A percentile compares a stretch with the other conserved stretches of the same genome.
phyloP scores from a whole-genome alignment of 768 basidiomycete genomes.

The Crepidotus variabilis region DNA sequence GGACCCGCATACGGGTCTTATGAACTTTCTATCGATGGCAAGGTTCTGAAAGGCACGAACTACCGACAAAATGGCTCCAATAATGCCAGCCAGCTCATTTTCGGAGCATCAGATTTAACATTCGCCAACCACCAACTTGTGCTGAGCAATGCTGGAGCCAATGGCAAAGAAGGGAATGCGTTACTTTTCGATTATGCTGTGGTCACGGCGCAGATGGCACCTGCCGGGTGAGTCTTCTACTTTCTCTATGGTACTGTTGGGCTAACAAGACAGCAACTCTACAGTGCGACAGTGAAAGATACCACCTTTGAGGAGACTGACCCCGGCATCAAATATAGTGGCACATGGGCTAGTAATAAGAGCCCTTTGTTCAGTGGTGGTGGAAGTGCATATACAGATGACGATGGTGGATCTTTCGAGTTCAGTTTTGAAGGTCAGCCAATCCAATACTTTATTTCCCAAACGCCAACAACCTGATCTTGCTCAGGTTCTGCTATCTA shows the following conservation, averaged over 20 bases:
- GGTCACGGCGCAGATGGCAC: constrained; percentile 39
- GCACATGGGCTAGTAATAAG: constrained; percentile 39
- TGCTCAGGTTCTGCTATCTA: constrained; percentile 39
- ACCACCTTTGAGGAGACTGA: constrained; percentile 38
- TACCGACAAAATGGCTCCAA: constrained; percentile 25
- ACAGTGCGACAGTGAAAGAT: constrained; percentile 38
- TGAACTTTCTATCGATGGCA: constrained; percentile 34
- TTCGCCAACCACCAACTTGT: constrained; percentile 34
- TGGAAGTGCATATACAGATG: constrained; percentile 38
- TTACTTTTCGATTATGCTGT: constrained; percentile 41
- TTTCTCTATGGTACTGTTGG: background rate
- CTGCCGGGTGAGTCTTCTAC: constrained; percentile 31
- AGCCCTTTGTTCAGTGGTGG: constrained; percentile 43
- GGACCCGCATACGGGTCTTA: constrained; percentile 42
- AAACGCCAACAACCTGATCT: background rate
- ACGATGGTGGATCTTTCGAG: constrained; percentile 33
- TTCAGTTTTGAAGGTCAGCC: constrained; percentile 37
- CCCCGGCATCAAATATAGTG: constrained; percentile 33
- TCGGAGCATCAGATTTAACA: constrained; percentile 28
- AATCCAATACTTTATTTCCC: background rate
- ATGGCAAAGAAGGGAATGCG: constrained; percentile 29
- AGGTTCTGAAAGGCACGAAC: constrained; percentile 17
- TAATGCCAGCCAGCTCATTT: constrained; percentile 33
- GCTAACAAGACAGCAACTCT: background rate
- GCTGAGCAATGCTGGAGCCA: constrained; percentile 37